Evolutionary conservation across 306 rosid species (phyloP).

Genomic region (Pyrus pyrifolia): DNA sequence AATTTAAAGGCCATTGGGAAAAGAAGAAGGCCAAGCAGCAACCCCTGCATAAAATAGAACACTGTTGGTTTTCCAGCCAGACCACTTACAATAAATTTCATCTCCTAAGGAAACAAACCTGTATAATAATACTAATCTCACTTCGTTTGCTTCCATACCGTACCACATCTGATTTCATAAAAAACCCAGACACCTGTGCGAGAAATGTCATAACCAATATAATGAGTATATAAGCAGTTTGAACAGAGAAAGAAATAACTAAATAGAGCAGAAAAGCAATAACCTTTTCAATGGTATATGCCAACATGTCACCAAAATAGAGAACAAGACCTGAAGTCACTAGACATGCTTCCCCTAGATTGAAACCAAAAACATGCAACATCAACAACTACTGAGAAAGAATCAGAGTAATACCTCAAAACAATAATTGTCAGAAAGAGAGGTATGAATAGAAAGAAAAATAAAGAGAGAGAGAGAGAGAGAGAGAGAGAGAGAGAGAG

Average conservation of each 20-base stretch:
- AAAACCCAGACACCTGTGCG: constrained; percentile 50
- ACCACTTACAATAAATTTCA: constrained; percentile 17
- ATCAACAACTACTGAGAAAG: constrained; percentile 10
- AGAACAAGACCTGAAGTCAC: constrained; percentile 78
- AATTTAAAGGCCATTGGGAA: constrained; percentile 60
- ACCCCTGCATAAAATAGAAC: constrained; percentile 57
- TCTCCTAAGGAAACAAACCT: constrained; percentile 48
- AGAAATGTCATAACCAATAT: constrained; percentile 22
- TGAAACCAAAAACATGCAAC: neutral
- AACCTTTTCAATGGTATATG: constrained; percentile 65
- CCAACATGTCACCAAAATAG: constrained; percentile 85
- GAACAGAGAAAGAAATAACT: neutral
- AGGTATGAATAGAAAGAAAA: neutral
- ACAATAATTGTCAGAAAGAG: neutral
- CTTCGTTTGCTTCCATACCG: constrained; percentile 55
- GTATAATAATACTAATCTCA: constrained; percentile 72
- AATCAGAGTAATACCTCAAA: neutral
- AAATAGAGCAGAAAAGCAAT: neutral
- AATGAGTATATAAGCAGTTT: constrained; percentile 12
- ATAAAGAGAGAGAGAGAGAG: neutral
- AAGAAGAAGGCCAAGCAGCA: constrained; percentile 84
- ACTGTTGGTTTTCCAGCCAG: constrained; percentile 20
- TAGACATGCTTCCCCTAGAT: constrained; percentile 77
- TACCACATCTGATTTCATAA: constrained; percentile 36
- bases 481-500: constrained; percentile 2